Conservation (phyloP, 2,329 filamentous ascomycete species). For the Colletotrichum filicis region DNA sequence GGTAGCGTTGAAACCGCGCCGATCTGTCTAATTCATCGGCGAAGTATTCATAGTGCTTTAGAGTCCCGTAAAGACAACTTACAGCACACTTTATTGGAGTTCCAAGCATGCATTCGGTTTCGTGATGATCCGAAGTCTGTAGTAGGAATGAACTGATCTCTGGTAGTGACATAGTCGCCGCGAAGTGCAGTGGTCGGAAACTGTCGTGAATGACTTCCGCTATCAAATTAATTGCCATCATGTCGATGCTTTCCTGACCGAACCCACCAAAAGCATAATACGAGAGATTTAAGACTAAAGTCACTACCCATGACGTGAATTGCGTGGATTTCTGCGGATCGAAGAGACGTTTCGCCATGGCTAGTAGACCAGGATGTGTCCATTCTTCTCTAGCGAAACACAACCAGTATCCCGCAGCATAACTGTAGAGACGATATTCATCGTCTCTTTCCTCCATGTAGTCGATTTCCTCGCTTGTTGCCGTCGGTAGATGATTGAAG, state of each 20-base stretch:
- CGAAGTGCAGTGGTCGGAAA: background rate
- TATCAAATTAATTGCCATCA: fast-evolving
- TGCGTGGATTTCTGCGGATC: background rate
- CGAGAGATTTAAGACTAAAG: background rate
- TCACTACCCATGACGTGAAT: background rate
- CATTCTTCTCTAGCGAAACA: background rate
- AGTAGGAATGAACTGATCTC: background rate
- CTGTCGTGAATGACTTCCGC: background rate
- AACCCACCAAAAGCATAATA: fast-evolving
- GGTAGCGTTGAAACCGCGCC: too few species aligned
- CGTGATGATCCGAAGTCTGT: background rate
- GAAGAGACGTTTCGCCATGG: background rate
- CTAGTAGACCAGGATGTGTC: background rate
- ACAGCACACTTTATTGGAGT: background rate
- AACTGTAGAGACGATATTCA: fast-evolving
- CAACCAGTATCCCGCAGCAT: background rate
- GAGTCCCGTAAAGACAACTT: background rate
- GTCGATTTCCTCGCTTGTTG: background rate
- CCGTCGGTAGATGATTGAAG: background rate
- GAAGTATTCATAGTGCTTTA: background rate
- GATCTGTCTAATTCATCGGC: background rate
- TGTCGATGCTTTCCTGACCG: too few species aligned
- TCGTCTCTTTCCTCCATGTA: fast-evolving
- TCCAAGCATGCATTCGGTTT: background rate
- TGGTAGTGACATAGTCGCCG: background rate